A percentile compares a stretch with the other conserved stretches of the same genome.
These are phyloP conservation scores for Mollisiaceae sp. DNA, from an alignment of 2,329 filamentous ascomycete species.

Conservation along the genomic window DNA sequence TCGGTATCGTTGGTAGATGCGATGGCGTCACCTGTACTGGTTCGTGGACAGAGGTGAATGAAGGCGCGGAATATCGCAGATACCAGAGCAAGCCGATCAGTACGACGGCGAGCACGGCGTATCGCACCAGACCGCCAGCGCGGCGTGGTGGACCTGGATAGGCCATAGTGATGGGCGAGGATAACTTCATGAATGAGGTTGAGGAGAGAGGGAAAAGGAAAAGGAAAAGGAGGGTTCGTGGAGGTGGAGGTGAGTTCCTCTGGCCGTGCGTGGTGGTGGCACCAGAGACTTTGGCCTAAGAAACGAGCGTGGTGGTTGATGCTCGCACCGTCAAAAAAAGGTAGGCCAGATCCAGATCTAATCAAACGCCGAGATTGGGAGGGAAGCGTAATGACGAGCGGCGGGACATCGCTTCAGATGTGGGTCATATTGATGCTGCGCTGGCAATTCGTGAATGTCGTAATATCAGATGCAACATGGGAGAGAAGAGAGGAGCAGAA, in stretches of 20 bases:
- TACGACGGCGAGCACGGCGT: slow-evolving; percentile 20
- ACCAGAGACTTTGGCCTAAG: background rate
- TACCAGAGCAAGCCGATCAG: slow-evolving; percentile 25
- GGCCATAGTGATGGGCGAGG: slow-evolving; percentile 38
- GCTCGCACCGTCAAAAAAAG: background rate
- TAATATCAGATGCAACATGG: background rate
- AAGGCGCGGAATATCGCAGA: slow-evolving; percentile 19
- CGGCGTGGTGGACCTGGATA: slow-evolving; percentile 39
- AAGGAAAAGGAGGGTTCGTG: background rate
- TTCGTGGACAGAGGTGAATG: slow-evolving; percentile 18
- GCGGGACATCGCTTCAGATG: background rate
- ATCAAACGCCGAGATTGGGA: slow-evolving; percentile 9
- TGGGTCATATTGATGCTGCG: background rate
- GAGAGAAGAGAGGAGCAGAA: background rate
- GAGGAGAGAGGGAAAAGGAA: background rate
- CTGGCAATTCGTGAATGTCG: slow-evolving; percentile 3
- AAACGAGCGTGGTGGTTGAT: slow-evolving; percentile 3
- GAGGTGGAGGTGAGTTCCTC: background rate
- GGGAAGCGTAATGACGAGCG: background rate
- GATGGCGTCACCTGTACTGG: slow-evolving; percentile 18
- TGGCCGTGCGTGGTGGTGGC: background rate
- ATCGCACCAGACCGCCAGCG: slow-evolving; percentile 34
- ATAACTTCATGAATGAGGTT: slow-evolving; percentile 34
- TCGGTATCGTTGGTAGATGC: slow-evolving; percentile 18
- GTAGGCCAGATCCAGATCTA: background rate